Evolutionary conservation across 306 rosid species (phyloP), one percentile per base, ranked within the genome.

Genomic region (Prosopis cineraria): DNA sequence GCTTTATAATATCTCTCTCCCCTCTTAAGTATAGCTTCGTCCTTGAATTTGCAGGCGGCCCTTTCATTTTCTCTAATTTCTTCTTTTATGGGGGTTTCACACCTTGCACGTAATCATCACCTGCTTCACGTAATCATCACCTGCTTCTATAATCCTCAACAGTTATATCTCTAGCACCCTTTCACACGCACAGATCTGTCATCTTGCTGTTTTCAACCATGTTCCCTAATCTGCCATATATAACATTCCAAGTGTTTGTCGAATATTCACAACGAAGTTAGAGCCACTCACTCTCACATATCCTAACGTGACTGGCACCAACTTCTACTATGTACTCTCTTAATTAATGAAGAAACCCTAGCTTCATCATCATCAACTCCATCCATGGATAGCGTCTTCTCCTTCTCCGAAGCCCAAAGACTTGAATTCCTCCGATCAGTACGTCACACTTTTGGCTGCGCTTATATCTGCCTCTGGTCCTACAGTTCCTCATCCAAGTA

Each of bases 381-480:
- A 48, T 6, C 70, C 41, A 84, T 89, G 93, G 90, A 89, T 41
- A 43, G 70, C 22, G 79, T 71, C 40, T 89, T 82, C 85, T 60
- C 59, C 60, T 79, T 80, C 33, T 78, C 83, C 30, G 79, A 83
- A 52, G 74, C 59, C 60, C 30, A 71, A 24, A 88, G 90, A 45
- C 52, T 64, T n/a, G 47, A 50, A 68, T 88, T 86, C 63, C 81
- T 90, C 20, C 82, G 69, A 36, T 5, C 70, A 14, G 7, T 87
- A 25, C 36, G 78, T 80, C 83, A 80, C 1, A 79, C 86, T 22
- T 59, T 72, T 40, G 85, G 88, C 68, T 87, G 85, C 86, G 52
- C 83, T 65, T 87, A 90, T 87, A 60, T 86, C 73, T 90, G 92
- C 74, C 53, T 90, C 13, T 90, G 95, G 89, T 76, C 74, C 20